Base-by-base conservation (phyloP, 805 yeast genomes). In the Hanseniaspora thailandica region DNA sequence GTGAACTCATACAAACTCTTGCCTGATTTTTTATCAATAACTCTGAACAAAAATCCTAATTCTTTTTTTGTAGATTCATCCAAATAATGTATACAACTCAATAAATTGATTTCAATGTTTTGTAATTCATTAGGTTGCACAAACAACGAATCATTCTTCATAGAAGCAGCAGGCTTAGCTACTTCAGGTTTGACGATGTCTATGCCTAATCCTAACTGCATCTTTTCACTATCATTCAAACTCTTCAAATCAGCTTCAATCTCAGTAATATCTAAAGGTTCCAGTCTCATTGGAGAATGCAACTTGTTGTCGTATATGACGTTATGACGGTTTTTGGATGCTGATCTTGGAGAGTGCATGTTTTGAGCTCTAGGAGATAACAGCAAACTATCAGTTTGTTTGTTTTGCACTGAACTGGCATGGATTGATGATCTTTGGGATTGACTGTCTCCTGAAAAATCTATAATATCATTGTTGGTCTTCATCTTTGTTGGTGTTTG, bases 1-100 rank as follows among this genome's bases (percentile, higher is more conserved):
- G 79, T 71, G 51, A 86, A 78, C 59, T 80, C 74, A 83, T 95
- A 89, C 71, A 85, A 76, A 59, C 81, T 86, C 56, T 80, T 80
- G 38, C 72, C 70, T 2, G 81, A 67, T 23, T 73, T 78, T 33
- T 80, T 74, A 58, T 84, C 90, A 45, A 75, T 69, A 4, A 84
- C 78, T 17, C 82, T 74, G 52, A 89, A 73, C 1, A 84, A 71
- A 22, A 84, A 72, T 28, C 68, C 67, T n/a, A 47, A 3, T 22
- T 47, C 40, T 12, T 39, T 38, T 9, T 19, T 13, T 15, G 7
- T 28, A 5, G 17, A 12, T 7, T 45, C 48, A 4, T 52, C 51
- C 17, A 84, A 81, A 40, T 82, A 87, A 38, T 78, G 84, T 0
- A 70, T 59, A 57, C 73, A 73, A 38, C 71, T 74, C 9, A 74